phyloP scores from a whole-genome alignment of 1,284 basidiomycete species.

The Xanthoconium separans region DNA sequence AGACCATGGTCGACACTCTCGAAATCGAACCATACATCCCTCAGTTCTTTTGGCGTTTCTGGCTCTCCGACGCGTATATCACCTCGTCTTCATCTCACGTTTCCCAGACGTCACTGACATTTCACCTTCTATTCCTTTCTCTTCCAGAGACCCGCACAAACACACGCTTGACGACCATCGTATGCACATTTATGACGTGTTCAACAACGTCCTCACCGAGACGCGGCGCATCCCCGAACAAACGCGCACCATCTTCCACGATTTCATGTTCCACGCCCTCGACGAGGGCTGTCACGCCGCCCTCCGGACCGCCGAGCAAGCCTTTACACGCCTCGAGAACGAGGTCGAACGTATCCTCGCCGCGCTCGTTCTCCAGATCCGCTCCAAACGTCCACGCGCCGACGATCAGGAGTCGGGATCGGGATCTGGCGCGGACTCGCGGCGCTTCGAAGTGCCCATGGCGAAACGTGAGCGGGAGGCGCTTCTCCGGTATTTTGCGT shows the following conservation, averaged over 20 bases:
- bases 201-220: slow-evolving; percentile 48
- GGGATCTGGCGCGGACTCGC: slow-evolving; percentile 7
- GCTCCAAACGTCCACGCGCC: slow-evolving; percentile 14
- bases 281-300: slow-evolving; percentile 36
- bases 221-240: slow-evolving; percentile 35
- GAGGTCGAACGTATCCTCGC: slow-evolving; percentile 40
- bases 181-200: slow-evolving; percentile 52
- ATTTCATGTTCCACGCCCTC: slow-evolving; percentile 36
- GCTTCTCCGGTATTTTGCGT: slow-evolving; percentile 49
- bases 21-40: slow-evolving; percentile 37
- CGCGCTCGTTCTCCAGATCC: slow-evolving; percentile 33
- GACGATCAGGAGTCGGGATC: not conserved
- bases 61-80: slow-evolving; percentile 38
- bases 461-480: slow-evolving; percentile 36
- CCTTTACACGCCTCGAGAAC: slow-evolving; percentile 42
- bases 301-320: slow-evolving; percentile 40
- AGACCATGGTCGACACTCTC: not conserved
- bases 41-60: slow-evolving; percentile 43
- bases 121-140: no score
- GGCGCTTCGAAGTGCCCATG: slow-evolving; percentile 29
- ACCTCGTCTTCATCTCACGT: not conserved
- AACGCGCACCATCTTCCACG: slow-evolving; percentile 41
- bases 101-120: not conserved
- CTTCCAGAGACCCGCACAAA: slow-evolving; percentile 27
- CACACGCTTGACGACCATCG: slow-evolving; percentile 36